Evolutionary conservation across 2,329 filamentous ascomycete genomes (phyloP), one percentile per base, ranked within the genome.

Genomic region (Verticillium nubilum): DNA sequence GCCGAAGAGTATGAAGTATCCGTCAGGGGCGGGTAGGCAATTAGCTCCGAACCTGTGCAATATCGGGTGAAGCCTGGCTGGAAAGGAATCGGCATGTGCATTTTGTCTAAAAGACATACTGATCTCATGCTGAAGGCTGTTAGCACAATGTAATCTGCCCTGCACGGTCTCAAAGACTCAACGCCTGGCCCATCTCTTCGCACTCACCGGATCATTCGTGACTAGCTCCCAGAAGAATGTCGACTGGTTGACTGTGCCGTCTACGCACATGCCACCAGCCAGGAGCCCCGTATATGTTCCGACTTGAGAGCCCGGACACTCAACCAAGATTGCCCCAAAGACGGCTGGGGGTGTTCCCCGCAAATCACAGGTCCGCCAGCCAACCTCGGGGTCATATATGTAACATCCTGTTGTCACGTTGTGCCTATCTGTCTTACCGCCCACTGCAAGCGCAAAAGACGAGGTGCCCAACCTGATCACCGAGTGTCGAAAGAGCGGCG

Each of bases 401-500:
- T 86, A 74, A 69, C 79, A 85, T 10, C 78, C 76, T 4, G 76
- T 69, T n/a, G 83, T 81, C 4, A 84, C 72, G 1, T 69, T 68
- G 1, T 76, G 78, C 12, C 77, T 70, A 1, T 76, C 79, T 1
- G 74, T 78, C 70, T 84, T 88, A 0, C 89, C 89, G 19, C 88
- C 88, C 57, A 84, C 76, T 2, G 90, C 70, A 19, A 92, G 75
- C 1, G 82, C 80, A 58, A 78, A 73, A 60, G 70, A 79, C 4
- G 84, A 84, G 42, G 67, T 61, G 0, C 75, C 76, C 1, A 88
- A 67, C 28, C 74, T 73, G 13, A 86, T 78, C 29, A 87, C 82
- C 60, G 85, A 84, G 68, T 97, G 94, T 57, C 94, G 82, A 73
- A 90, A 97, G 26, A 92, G 78, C 10, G 88, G 82, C n/a, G 77